Evolutionary conservation across 2,329 filamentous ascomycete genomes (phyloP).

Genomic region (Penicillium sp.): DNA sequence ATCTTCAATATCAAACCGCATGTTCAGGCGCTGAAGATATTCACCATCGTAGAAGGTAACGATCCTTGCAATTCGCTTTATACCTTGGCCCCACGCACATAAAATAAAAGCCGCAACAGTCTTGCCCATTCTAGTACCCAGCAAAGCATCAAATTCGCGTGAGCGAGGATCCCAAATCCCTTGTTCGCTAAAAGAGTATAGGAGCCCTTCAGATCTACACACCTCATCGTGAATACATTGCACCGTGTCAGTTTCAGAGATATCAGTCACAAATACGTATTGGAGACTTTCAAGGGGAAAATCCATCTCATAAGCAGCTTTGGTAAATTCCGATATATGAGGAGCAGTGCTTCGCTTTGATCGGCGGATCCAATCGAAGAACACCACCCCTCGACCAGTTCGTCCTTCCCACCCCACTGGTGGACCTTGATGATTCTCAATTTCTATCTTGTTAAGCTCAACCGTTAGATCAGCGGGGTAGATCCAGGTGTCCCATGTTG

Average conservation of each 20-base stretch:
- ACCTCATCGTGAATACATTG: not conserved
- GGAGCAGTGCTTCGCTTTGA: not conserved
- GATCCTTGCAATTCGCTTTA: slow-evolving; percentile 1
- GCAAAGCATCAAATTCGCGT: not conserved
- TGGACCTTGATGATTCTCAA: not conserved
- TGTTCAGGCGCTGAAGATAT: not conserved
- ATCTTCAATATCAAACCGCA: slow-evolving; percentile 9
- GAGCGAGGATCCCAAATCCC: not conserved
- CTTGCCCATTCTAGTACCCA: slow-evolving; percentile 6
- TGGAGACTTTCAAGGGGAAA: not conserved
- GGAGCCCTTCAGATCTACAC: not conserved
- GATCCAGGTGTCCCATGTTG: not conserved
- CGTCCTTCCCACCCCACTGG: slow-evolving; percentile 3
- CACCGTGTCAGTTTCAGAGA: not conserved
- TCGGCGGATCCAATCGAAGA: slow-evolving; percentile 6
- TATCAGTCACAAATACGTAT: not conserved
- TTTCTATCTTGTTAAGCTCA: not conserved
- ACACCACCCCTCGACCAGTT: slow-evolving; percentile 1
- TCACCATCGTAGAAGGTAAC: not conserved
- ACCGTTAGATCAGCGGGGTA: not conserved
- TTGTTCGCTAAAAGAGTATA: not conserved
- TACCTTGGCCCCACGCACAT: not conserved
- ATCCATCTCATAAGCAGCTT: slow-evolving; percentile 4
- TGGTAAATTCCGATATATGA: slow-evolving; percentile 4
- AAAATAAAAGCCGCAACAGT: not conserved